A percentile compares a stretch with the other conserved stretches of the same genome.
These are phyloP conservation scores for Clavispora carvajalis DNA, from an alignment of 805 yeast species.

Conservation along the genomic window DNA sequence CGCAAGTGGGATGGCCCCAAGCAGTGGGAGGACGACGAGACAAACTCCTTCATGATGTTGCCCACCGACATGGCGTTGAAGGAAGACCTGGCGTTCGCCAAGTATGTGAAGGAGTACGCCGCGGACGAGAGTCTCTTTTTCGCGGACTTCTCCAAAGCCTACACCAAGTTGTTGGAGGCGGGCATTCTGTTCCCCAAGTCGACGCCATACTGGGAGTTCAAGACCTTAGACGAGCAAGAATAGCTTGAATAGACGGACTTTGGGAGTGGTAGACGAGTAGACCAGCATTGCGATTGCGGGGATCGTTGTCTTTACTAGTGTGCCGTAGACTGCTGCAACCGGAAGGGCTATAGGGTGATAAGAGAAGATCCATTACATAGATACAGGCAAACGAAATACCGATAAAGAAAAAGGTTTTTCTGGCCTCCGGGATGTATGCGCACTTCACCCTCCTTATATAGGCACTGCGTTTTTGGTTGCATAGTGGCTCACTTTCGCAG, in stretches of 20 bases:
- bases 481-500: too few species aligned
- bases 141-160: constrained; percentile 44
- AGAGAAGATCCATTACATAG: too few species aligned
- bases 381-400: too few species aligned
- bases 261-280: too few species aligned
- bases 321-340: too few species aligned
- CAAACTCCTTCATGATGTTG: constrained; percentile 47
- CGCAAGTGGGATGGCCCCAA: constrained; percentile 37
- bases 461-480: too few species aligned
- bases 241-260: neutral
- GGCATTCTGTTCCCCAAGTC: constrained; percentile 19
- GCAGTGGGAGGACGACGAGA: constrained; percentile 37
- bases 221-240: constrained; percentile 12
- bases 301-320: too few species aligned
- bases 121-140: constrained; percentile 45
- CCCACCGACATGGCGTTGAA: constrained; percentile 54
- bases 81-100: constrained; percentile 40
- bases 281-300: too few species aligned
- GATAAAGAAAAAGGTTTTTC: too few species aligned
- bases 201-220: constrained; percentile 5
- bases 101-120: constrained; percentile 46
- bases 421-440: too few species aligned
- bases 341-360: too few species aligned
- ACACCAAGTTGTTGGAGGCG: constrained; percentile 41
- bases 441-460: too few species aligned